Percentiles rank a stretch among this genome's conserved stretches.
phyloP scores from a whole-genome alignment of 305 asterid species.

The Fraxinus sp. region DNA sequence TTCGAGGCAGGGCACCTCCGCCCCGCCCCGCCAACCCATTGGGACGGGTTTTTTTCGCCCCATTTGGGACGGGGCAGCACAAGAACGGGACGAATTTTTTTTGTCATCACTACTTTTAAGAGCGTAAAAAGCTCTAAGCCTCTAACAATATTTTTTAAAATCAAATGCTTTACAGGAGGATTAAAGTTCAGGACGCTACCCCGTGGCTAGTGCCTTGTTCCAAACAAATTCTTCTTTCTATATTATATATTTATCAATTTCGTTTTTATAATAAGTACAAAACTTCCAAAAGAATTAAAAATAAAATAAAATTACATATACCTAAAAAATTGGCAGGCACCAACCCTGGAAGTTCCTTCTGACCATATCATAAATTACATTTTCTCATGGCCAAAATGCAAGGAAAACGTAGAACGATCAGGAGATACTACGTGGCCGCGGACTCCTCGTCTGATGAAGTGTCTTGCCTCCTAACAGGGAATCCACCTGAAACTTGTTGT shows the following conservation, averaged over 20 bases:
- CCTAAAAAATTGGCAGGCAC: slow-evolving; percentile 25
- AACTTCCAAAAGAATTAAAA: slow-evolving; percentile 21
- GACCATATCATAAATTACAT: slow-evolving; percentile 31
- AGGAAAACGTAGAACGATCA: slow-evolving; percentile 6
- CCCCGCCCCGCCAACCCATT: too few species aligned
- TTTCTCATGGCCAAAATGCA: slow-evolving; percentile 23
- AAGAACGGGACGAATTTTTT: too few species aligned
- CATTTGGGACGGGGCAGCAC: too few species aligned
- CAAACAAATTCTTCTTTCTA: slow-evolving; percentile 27
- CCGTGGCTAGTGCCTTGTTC: slow-evolving; percentile 7
- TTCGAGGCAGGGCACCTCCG: too few species aligned
- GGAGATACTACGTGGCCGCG: slow-evolving; percentile 25
- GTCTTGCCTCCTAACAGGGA: slow-evolving; percentile 31
- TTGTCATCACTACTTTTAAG: background rate
- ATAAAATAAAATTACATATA: slow-evolving; percentile 11
- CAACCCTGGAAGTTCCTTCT: slow-evolving; percentile 37
- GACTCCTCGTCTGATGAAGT: slow-evolving; percentile 53
- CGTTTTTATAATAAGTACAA: slow-evolving; percentile 43
- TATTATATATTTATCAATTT: slow-evolving; percentile 24
- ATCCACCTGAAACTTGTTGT: slow-evolving; percentile 40
- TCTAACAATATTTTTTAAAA: slow-evolving; percentile 6
- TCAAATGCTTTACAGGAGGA: slow-evolving; percentile 25
- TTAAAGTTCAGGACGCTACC: slow-evolving; percentile 12
- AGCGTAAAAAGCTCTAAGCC: background rate
- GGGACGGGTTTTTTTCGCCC: too few species aligned